phyloP scores from a whole-genome alignment of 768 basidiomycete genomes.

The Macrolepiota fuliginosa region DNA sequence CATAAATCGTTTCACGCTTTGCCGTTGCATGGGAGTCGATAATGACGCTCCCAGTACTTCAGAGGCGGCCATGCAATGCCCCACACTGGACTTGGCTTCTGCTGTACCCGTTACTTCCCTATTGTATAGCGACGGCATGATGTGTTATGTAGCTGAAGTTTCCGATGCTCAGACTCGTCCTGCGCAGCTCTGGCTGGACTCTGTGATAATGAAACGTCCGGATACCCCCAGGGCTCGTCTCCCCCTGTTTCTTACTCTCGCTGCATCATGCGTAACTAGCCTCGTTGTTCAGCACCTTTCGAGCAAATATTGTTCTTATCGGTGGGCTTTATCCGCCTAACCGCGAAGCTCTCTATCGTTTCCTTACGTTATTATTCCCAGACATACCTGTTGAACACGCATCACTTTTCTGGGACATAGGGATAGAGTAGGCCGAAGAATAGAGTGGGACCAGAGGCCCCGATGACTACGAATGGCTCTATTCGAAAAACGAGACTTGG shows the following conservation, averaged over 20 bases:
- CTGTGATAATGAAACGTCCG: too few species aligned
- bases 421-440: too few species aligned
- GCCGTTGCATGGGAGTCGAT: not conserved
- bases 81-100: not conserved
- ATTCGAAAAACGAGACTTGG: too few species aligned
- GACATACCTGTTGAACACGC: conserved; percentile 1
- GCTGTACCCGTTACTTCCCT: not conserved
- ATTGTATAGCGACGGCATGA: not conserved
- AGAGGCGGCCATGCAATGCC: conserved; percentile 1
- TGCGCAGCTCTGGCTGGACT: not conserved
- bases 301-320: not conserved
- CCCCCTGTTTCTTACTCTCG: not conserved
- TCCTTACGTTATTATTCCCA: not conserved
- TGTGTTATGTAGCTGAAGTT: not conserved
- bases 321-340: not conserved
- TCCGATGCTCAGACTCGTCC: not conserved
- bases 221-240: not conserved
- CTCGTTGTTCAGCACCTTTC: not conserved
- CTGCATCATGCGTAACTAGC: not conserved
- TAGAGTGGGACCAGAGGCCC: too few species aligned
- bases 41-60: not conserved
- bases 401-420: too few species aligned
- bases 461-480: too few species aligned
- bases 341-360: not conserved
- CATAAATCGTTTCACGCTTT: not conserved